These are phyloP conservation scores for Gaertneriomyces sp. DNA, from an alignment of 192 early-diverging fungal species.

Conservation along the genomic window DNA sequence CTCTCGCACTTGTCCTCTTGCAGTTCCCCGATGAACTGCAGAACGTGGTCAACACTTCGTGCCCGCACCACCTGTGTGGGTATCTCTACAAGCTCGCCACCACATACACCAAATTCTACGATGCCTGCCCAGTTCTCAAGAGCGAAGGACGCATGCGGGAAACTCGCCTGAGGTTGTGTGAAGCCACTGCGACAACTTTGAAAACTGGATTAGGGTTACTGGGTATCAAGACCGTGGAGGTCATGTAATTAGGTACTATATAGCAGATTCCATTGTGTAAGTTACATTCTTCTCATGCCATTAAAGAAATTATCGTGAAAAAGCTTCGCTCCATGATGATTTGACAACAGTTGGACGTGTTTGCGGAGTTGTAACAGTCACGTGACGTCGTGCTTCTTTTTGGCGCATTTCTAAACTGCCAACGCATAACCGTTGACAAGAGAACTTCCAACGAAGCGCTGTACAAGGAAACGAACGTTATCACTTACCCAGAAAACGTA, in stretches of 20 bases:
- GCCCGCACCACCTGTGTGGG: constrained; percentile 20
- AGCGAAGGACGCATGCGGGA: constrained; percentile 4
- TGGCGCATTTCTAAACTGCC: too few relatives aligned
- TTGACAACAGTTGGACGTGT: too few relatives aligned
- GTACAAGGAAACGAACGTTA: too few relatives aligned
- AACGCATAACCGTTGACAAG: too few relatives aligned
- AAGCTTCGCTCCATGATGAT: too few relatives aligned
- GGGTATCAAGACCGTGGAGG: constrained; percentile 20
- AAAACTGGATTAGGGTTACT: constrained; percentile 15
- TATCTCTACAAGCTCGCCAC: constrained; percentile 21
- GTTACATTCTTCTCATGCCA: too few relatives aligned
- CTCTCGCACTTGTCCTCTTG: constrained; percentile 16
- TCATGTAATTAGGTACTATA: constrained; percentile 5
- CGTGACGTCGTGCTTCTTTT: too few relatives aligned
- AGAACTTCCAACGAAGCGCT: too few relatives aligned
- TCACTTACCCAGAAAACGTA: background rate
- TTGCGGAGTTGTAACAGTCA: too few relatives aligned
- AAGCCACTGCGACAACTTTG: constrained; percentile 17
- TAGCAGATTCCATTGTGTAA: too few relatives aligned
- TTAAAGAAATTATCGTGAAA: too few relatives aligned
- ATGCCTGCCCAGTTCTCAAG: constrained; percentile 17
- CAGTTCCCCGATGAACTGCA: constrained; percentile 24
- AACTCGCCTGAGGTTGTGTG: constrained; percentile 19
- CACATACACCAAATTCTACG: constrained; percentile 25
- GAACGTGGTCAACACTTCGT: constrained; percentile 11